Conservation (phyloP, 2,329 filamentous ascomycete genomes). For the Aureobasidium lini region DNA sequence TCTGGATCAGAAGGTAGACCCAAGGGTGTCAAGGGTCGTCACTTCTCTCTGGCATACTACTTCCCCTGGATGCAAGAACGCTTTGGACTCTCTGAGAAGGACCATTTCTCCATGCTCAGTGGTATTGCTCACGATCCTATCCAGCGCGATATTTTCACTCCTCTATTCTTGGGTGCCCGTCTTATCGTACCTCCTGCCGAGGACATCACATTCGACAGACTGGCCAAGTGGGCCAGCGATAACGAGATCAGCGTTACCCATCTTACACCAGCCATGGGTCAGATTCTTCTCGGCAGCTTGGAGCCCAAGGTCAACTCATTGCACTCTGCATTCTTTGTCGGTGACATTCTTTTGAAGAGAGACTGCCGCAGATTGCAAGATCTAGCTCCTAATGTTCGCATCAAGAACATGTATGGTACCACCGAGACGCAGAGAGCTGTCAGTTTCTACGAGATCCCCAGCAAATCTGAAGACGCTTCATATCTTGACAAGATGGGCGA, state of each 20-base stretch:
- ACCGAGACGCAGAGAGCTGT: conserved; percentile 79
- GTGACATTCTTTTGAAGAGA: conserved; percentile 77
- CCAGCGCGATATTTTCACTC: conserved; percentile 76
- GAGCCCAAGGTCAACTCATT: conserved; percentile 58
- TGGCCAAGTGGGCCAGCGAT: conserved; percentile 81
- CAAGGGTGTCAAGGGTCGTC: conserved; percentile 80
- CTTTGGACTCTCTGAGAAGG: conserved; percentile 65
- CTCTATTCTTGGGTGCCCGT: conserved; percentile 75
- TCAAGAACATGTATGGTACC: conserved; percentile 83
- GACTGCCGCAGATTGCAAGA: conserved; percentile 72
- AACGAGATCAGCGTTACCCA: conserved; percentile 73
- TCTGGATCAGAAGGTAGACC: conserved; percentile 67
- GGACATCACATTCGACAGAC: conserved; percentile 75
- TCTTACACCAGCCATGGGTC: conserved; percentile 92
- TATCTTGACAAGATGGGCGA: conserved; percentile 61
- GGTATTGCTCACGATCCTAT: conserved; percentile 70
- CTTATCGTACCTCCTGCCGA: conserved; percentile 72
- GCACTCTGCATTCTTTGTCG: conserved; percentile 81
- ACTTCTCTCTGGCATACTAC: conserved; percentile 79
- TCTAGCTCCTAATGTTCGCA: conserved; percentile 65
- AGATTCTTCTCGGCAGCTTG: conserved; percentile 78
- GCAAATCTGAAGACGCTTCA: conserved; percentile 53
- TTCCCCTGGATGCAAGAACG: conserved; percentile 88
- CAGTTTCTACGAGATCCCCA: conserved; percentile 73
- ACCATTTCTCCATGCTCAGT: conserved; percentile 72